Conservation (phyloP, 495 filamentous ascomycete species). For the Neurospora tetraspora region DNA sequence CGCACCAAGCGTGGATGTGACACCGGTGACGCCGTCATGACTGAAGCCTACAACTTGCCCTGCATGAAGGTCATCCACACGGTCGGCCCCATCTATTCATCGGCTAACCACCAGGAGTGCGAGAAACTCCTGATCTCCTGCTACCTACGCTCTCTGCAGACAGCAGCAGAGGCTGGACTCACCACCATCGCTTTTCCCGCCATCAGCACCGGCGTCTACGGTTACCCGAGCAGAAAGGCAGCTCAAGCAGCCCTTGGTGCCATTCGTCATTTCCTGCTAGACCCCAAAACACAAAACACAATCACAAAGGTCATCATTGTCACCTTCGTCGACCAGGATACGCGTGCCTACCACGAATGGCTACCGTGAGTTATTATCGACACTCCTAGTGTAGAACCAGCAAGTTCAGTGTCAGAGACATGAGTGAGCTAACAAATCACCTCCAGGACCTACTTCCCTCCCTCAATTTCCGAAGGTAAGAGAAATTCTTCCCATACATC, state of each 20-base stretch:
- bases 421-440: background rate
- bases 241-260: constrained; percentile 57
- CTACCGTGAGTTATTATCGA: constrained; percentile 54
- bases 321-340: constrained; percentile 70
- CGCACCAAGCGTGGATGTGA: constrained; percentile 54
- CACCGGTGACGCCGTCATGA: constrained; percentile 79
- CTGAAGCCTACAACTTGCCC: constrained; percentile 63
- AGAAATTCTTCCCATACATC: background rate
- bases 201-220: constrained; percentile 82
- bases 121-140: constrained; percentile 51
- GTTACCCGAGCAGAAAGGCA: constrained; percentile 68
- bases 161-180: constrained; percentile 55
- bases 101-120: constrained; percentile 25
- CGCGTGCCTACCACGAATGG: constrained; percentile 52
- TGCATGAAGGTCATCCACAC: constrained; percentile 76
- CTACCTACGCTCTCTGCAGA: constrained; percentile 63
- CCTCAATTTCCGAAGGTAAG: background rate
- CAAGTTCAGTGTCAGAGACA: background rate
- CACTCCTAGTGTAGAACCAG: no score
- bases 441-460: background rate
- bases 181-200: constrained; percentile 72
- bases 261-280: constrained; percentile 57
- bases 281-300: constrained; percentile 40
- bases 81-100: constrained; percentile 75
- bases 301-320: constrained; percentile 73